Base-by-base conservation (phyloP, 2,329 filamentous ascomycete species). In the Anisogramma anomala region DNA sequence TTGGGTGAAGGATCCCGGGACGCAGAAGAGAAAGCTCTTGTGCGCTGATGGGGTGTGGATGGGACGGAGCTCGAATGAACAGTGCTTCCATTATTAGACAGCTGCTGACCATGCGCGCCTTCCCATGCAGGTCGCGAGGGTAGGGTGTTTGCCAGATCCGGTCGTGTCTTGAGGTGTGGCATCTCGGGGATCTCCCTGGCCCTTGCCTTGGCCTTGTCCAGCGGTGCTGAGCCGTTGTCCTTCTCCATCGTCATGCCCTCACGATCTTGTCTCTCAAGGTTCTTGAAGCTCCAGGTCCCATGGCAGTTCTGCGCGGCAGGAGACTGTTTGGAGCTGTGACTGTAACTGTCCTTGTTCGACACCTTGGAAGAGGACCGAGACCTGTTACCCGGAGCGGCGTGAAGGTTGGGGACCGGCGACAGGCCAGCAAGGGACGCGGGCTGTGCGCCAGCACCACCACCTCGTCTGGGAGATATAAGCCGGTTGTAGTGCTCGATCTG, bases 21-120 rank as follows among this genome's bases (percentile, higher is more conserved):
- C 25, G 39, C 77, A 53, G 83, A 84, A 2, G 82, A 82, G 55
- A 91, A 82, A 53, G 88, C 81, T 45, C 86, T 79, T 50, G 87
- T 77, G 61, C 84, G 82, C 59, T 95, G 88, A 55, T 89, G 84
- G 7, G 89, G 91, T 3, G 89, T 96, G 1, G 89, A 93, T 1
- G 89, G 89, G 36, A 95, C 84, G 7, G 89, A 96, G 58, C 74
- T 94, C 18, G 89, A 93, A 57, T 93, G 71, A 5, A 9, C 22
- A 11, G 63, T 54, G 41, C 60, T 57, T 20, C 52, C 55, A 36
- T 58, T 54, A 19, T 49, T 51, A 26, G 55, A 54, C 6, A 52
- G 51, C 32, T 46, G 50, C 34, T 53, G 47, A 33, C 35, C 33
- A 17, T 42, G 36, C 33, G 35, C 28, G 27, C 28, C 32, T 36